These are phyloP conservation scores for Anastatica hierochuntica DNA, from an alignment of 345 rosid species.

Conservation along the genomic window DNA sequence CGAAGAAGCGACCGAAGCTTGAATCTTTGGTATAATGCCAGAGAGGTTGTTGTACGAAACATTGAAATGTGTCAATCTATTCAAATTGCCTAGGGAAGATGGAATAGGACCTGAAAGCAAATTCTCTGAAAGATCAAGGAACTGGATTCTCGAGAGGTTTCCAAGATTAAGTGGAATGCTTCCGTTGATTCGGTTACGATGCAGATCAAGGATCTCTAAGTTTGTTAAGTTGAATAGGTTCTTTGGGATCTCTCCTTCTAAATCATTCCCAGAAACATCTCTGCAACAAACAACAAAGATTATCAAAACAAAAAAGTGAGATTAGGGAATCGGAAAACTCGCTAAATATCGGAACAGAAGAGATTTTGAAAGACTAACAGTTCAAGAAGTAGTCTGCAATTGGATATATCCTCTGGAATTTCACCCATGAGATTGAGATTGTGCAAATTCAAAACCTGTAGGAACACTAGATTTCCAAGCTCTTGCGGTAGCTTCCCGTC, in stretches of 20 bases:
- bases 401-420: conserved; percentile 54
- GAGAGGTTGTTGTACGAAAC: conserved; percentile 75
- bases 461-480: conserved; percentile 52
- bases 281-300: conserved; percentile 64
- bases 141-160: conserved; percentile 44
- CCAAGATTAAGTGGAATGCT: conserved; percentile 66
- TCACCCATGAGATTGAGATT: conserved; percentile 59
- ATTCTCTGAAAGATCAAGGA: conserved; percentile 67
- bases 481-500: conserved; percentile 51
- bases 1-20: conserved; percentile 53
- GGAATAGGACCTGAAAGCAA: conserved; percentile 64
- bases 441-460: conserved; percentile 45
- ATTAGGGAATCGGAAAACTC: too few species aligned
- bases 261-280: conserved; percentile 73
- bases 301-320: too few species aligned
- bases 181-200: conserved; percentile 51
- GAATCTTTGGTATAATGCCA: conserved; percentile 40
- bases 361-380: too few species aligned
- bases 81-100: conserved; percentile 50
- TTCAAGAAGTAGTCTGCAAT: conserved; percentile 63
- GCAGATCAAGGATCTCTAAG: conserved; percentile 71
- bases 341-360: too few species aligned
- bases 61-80: conserved; percentile 41
- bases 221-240: conserved; percentile 54
- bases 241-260: conserved; percentile 59